Base-by-base conservation (phyloP, 148 eudicot species). In the Cornus florida region DNA sequence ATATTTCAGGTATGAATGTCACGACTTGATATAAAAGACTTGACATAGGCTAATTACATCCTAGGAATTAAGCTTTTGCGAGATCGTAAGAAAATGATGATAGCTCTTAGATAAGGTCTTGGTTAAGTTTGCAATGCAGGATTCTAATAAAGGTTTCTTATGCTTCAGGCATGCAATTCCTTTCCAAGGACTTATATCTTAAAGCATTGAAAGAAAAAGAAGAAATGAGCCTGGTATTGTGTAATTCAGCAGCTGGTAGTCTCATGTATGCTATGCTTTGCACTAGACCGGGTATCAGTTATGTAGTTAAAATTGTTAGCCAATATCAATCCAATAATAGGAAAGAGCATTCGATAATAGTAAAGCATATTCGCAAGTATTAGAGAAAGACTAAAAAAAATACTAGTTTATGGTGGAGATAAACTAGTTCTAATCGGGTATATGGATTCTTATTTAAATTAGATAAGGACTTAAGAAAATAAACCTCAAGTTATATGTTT, bases 21-120 rank as follows among this genome's bases (percentile, higher is more conserved):
- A 3, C 70, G 28, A 7, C 64, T 75, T 65, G 11, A 64, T 38
- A 75, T 75, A 59, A 75, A 75, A 32, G 70, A 75, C 70, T 35
- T 75, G 3, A 57, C 70, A 33, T 56, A 75, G 20, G 78, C 53
- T 5, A 66, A 57, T 41, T 43, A 75, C 38, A n/a, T 75, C 31
- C 2, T 75, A 10, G 28, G 57, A 31, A 65, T 75, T 13, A 35
- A 65, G 19, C 24, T 75, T 22, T 2, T 65, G 14, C 53, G 31
- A 33, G 70, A 75, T 75, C 6, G 60, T 14, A 62, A 75, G 70
- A 75, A 75, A 16, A 65, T 8, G 24, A 19, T 35, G 23, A n/a
- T 75, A 38, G 78, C 14, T 19, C 17, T 62, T 75, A 6, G 33
- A 75, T 41, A 75, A 64, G 14, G 20, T 75, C 1, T 23, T 75